These are phyloP conservation scores for Talaromyces ruber DNA, from an alignment of 495 filamentous ascomycete genomes.

Conservation along the genomic window DNA sequence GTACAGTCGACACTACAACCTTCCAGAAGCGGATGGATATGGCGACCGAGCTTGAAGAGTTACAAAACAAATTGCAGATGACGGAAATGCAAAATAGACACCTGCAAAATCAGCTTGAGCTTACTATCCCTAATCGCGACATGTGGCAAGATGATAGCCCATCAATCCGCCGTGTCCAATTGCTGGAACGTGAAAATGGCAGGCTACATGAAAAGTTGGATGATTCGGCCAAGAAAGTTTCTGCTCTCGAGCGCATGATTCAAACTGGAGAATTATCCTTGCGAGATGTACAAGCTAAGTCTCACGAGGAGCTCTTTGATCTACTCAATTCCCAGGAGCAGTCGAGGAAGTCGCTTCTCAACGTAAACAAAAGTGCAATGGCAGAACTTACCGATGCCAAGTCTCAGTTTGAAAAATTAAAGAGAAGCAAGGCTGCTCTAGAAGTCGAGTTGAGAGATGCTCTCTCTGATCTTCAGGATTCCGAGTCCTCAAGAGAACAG, in stretches of 20 bases:
- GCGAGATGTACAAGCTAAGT: constrained; percentile 86
- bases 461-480: constrained; percentile 74
- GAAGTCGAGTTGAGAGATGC: constrained; percentile 90
- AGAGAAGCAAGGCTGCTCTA: constrained; percentile 63
- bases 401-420: constrained; percentile 73
- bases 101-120: constrained; percentile 78
- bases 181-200: constrained; percentile 87
- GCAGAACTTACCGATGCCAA: constrained; percentile 81
- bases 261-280: constrained; percentile 82
- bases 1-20: constrained; percentile 79
- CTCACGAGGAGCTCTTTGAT: constrained; percentile 91
- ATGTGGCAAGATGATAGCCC: constrained; percentile 75
- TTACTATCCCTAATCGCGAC: constrained; percentile 47
- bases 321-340: constrained; percentile 91
- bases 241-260: constrained; percentile 77
- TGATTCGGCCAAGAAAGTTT: constrained; percentile 89
- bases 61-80: constrained; percentile 93
- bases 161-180: constrained; percentile 73
- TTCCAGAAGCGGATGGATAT: constrained; percentile 89
- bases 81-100: constrained; percentile 95
- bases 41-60: constrained; percentile 80
- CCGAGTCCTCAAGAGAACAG: constrained; percentile 68
- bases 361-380: constrained; percentile 77
- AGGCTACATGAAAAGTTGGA: constrained; percentile 92
- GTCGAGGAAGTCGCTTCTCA: constrained; percentile 69